phyloP scores from a whole-genome alignment of 2,329 filamentous ascomycete genomes.

The Clonostachys byssicola region DNA sequence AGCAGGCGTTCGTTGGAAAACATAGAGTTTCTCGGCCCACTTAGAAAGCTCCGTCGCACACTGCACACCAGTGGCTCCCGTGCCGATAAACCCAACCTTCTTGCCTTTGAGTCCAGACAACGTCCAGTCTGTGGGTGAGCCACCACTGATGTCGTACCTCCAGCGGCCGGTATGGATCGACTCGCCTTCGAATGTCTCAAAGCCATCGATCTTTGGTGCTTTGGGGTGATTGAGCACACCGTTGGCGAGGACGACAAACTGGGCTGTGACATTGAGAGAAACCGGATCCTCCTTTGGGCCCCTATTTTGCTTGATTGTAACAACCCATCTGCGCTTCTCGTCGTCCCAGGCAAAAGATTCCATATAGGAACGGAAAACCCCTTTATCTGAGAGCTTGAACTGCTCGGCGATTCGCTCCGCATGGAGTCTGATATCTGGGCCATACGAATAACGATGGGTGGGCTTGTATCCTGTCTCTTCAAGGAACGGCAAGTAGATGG shows the following conservation, averaged over 20 bases:
- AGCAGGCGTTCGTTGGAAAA: conserved; percentile 52
- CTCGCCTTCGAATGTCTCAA: conserved; percentile 32
- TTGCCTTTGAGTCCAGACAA: conserved; percentile 40
- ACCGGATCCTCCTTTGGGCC: conserved; percentile 9
- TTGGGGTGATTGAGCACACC: conserved; percentile 35
- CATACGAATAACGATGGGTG: conserved; percentile 38
- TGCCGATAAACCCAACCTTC: conserved; percentile 43
- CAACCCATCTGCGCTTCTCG: conserved; percentile 12
- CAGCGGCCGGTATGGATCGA: conserved; percentile 42
- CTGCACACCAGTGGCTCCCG: conserved; percentile 43
- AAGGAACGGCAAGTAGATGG: conserved; percentile 55
- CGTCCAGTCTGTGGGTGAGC: conserved; percentile 27
- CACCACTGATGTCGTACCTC: conserved; percentile 37
- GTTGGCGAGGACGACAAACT: conserved; percentile 31
- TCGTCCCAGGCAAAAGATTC: conserved; percentile 42
- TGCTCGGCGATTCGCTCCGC: conserved; percentile 33
- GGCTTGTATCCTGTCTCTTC: conserved; percentile 59
- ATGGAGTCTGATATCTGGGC: conserved; percentile 35
- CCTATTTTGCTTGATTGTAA: conserved; percentile 13
- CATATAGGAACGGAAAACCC: conserved; percentile 35
- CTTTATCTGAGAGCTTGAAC: conserved; percentile 27
- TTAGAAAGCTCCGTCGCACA: conserved; percentile 37
- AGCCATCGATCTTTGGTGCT: conserved; percentile 31
- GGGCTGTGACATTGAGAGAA: conserved; percentile 23
- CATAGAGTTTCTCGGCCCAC: conserved; percentile 43